A percentile compares a stretch with the other conserved stretches of the same genome.
Conservation (phyloP, 108 stramenopile species). For the Cyclostephanos tholiformis region DNA sequence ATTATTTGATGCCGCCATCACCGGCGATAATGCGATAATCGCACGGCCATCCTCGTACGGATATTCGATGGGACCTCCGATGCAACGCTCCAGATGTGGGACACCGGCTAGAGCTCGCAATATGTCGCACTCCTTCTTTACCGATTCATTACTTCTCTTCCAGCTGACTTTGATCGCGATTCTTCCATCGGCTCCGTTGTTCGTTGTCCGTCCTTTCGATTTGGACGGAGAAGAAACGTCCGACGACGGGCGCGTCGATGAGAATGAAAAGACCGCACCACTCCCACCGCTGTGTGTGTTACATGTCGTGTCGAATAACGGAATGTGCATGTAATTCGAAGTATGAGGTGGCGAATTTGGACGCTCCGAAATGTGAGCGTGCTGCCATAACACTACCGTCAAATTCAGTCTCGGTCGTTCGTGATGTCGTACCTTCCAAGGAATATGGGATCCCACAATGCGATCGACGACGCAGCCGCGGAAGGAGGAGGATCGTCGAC, state of each 20-base stretch:
- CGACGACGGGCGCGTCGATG: neutral
- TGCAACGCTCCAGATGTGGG: constrained; percentile 56
- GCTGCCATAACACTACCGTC: neutral
- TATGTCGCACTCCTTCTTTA: constrained; percentile 66
- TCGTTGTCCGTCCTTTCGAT: neutral
- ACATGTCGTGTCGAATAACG: neutral
- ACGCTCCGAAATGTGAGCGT: neutral
- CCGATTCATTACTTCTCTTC: constrained; percentile 55
- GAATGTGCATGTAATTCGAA: neutral
- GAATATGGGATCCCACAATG: constrained; percentile 31
- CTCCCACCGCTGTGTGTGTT: constrained; percentile 37
- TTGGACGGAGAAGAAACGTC: neutral
- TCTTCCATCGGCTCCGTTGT: constrained; percentile 10
- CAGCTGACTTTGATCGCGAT: constrained; percentile 75
- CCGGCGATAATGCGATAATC: constrained; percentile 62
- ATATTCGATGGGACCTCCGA: constrained; percentile 42
- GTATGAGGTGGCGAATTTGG: neutral
- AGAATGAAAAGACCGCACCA: constrained; percentile 47
- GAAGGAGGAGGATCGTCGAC: neutral
- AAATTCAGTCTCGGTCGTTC: neutral
- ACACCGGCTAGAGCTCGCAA: constrained; percentile 52
- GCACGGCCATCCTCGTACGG: constrained; percentile 47
- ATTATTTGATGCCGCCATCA: neutral
- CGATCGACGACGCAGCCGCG: neutral
- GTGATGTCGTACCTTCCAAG: constrained; percentile 38